Percentiles rank a stretch among this genome's conserved stretches.
These are phyloP conservation scores for Chloris gayana DNA, from an alignment of 176 grass and related monocot genomes.

Conservation along the genomic window DNA sequence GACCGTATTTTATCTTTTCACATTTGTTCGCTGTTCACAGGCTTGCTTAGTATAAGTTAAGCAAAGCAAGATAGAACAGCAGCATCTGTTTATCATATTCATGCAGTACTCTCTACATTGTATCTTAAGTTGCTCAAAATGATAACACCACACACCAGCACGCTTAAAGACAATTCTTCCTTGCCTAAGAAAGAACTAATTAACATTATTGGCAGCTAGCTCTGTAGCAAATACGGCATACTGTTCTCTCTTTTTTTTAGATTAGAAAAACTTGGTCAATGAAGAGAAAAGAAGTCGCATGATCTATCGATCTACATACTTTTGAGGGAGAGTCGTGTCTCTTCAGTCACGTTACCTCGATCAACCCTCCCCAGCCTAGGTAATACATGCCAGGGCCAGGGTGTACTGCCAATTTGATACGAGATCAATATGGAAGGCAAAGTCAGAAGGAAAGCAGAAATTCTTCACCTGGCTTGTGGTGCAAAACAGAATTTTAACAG, in stretches of 20 bases:
- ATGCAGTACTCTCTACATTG: not conserved
- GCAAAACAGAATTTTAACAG: too few species aligned
- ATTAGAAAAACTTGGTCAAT: not conserved
- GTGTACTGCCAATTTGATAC: too few species aligned
- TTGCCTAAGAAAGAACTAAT: not conserved
- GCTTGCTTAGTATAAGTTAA: not conserved
- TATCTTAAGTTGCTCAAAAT: not conserved
- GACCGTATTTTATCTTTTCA: not conserved
- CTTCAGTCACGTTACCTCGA: not conserved
- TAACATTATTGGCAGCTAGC: not conserved
- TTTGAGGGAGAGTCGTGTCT: not conserved
- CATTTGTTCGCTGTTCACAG: not conserved
- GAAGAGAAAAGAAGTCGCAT: not conserved
- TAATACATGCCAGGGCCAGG: too few species aligned
- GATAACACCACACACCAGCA: not conserved
- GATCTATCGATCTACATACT: not conserved
- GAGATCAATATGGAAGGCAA: too few species aligned
- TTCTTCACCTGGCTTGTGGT: too few species aligned
- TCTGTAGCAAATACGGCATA: not conserved
- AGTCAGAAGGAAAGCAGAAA: too few species aligned
- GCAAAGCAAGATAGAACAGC: not conserved
- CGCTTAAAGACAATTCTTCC: not conserved
- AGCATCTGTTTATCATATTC: not conserved
- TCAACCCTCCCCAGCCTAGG: too few species aligned
- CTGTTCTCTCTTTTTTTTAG: not conserved